Evolutionary conservation across 805 yeast species (phyloP).

Genomic region (Hanseniaspora valbyensis): DNA sequence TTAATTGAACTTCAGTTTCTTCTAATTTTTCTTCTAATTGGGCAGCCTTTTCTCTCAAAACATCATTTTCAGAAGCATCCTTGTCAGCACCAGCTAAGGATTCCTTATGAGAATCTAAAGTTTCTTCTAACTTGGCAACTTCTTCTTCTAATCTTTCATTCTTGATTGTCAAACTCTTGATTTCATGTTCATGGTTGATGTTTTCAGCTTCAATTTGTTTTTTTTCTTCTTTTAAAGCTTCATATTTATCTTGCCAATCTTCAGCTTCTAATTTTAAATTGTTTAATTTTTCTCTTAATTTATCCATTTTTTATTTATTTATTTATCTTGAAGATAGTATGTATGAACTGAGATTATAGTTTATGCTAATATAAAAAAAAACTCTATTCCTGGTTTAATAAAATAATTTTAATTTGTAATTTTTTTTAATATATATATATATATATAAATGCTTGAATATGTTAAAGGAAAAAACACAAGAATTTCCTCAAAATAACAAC

Average conservation of each 20-base stretch:
- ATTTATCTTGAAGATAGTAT: too few species aligned
- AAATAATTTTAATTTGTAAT: too few species aligned
- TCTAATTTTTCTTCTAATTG: conserved; percentile 85
- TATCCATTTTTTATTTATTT: conserved; percentile 15
- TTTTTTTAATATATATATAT: too few species aligned
- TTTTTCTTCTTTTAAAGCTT: conserved; percentile 66
- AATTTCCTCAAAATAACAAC: too few species aligned
- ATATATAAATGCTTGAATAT: too few species aligned
- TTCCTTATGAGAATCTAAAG: conserved; percentile 65
- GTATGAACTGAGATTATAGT: too few species aligned
- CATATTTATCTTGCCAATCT: conserved; percentile 94
- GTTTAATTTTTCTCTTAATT: conserved; percentile 54
- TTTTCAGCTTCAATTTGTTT: conserved; percentile 87
- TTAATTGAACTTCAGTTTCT: conserved; percentile 77
- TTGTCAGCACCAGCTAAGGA: conserved; percentile 85
- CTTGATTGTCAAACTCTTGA: conserved; percentile 83
- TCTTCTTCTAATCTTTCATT: conserved; percentile 78
- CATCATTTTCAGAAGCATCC: conserved; percentile 80
- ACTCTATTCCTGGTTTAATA: too few species aligned
- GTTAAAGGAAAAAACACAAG: too few species aligned
- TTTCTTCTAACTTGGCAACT: conserved; percentile 61
- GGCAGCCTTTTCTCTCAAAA: conserved; percentile 78
- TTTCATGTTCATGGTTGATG: conserved; percentile 87
- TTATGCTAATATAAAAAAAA: too few species aligned
- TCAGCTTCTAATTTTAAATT: conserved; percentile 90